Evolutionary conservation across 352 stramenopile species (phyloP).

Genomic region (Peronospora destructor): DNA sequence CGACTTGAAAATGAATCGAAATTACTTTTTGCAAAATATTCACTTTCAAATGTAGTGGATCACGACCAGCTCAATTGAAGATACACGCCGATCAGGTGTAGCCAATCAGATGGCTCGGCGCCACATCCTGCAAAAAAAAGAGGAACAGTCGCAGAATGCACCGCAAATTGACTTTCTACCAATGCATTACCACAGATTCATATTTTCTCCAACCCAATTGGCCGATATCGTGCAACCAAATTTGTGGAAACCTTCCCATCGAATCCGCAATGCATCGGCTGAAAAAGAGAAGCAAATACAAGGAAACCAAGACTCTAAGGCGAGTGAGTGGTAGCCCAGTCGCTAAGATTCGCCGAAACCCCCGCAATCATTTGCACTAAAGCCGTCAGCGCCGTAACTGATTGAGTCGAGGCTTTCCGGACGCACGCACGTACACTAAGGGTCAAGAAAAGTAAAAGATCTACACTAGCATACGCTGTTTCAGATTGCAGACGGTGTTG

Average conservation of each 20-base stretch:
- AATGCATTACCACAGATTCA: not conserved
- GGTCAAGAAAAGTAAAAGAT: conserved; percentile 5
- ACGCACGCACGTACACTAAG: conserved; percentile 12
- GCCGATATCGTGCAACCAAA: not conserved
- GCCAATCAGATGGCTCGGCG: conserved; percentile 1
- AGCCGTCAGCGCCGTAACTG: conserved; percentile 1
- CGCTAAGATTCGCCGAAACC: conserved; percentile 29
- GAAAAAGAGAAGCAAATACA: conserved; percentile 24
- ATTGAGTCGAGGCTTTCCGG: conserved; percentile 15
- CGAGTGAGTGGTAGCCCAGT: conserved; percentile 16
- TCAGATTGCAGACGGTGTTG: conserved; percentile 11
- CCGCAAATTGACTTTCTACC: not conserved
- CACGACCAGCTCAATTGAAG: conserved; percentile 1
- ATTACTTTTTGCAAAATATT: not conserved
- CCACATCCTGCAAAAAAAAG: conserved; percentile 3
- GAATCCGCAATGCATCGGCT: conserved; percentile 12
- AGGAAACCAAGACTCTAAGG: conserved; percentile 7
- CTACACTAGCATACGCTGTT: not conserved
- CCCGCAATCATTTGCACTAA: conserved; percentile 11
- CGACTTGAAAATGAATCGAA: not conserved
- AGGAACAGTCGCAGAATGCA: conserved; percentile 4
- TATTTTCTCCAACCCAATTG: not conserved
- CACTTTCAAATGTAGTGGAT: not conserved
- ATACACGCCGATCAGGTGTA: conserved; percentile 1
- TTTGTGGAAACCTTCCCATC: conserved; percentile 7